Conservation (phyloP, 768 basidiomycete genomes). For the Mycena crocata region DNA sequence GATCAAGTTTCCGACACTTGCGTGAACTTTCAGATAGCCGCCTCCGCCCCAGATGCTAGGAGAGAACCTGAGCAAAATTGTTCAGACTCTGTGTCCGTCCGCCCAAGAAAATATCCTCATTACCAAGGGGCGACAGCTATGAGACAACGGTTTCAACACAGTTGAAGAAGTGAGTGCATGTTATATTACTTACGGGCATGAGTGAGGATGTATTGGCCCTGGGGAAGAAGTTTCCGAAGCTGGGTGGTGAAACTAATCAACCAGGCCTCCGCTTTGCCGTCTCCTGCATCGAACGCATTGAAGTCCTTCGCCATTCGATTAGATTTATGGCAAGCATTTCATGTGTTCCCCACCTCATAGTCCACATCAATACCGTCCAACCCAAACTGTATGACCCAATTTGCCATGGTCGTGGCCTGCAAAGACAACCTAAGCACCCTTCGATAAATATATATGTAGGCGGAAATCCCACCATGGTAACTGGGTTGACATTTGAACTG, state of each 20-base stretch:
- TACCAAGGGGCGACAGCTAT: constrained; percentile 65
- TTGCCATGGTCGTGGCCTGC: constrained; percentile 70
- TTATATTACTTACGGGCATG: constrained; percentile 61
- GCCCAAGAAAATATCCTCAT: neutral
- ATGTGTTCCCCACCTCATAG: constrained; percentile 71
- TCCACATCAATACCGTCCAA: constrained; percentile 83
- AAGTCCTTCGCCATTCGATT: constrained; percentile 59
- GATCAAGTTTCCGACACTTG: constrained; percentile 65
- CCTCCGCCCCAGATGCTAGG: constrained; percentile 57
- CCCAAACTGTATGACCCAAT: constrained; percentile 69
- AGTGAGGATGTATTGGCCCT: constrained; percentile 61
- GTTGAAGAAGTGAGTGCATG: neutral
- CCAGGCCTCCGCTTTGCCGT: constrained; percentile 54
- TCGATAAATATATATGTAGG: neutral
- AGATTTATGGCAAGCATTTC: too few relatives aligned
- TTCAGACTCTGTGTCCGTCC: neutral
- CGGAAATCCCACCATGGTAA: constrained; percentile 46
- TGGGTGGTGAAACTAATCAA: constrained; percentile 64
- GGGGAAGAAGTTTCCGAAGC: constrained; percentile 61
- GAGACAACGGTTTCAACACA: neutral
- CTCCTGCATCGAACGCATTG: constrained; percentile 49
- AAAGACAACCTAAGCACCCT: neutral
- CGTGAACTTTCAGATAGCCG: constrained; percentile 67
- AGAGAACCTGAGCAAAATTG: constrained; percentile 54
- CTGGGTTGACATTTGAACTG: constrained; percentile 64